Evolutionary conservation across 352 stramenopile species (phyloP), one percentile per base, ranked within the genome.

Genomic region (Discostella stelligera): DNA sequence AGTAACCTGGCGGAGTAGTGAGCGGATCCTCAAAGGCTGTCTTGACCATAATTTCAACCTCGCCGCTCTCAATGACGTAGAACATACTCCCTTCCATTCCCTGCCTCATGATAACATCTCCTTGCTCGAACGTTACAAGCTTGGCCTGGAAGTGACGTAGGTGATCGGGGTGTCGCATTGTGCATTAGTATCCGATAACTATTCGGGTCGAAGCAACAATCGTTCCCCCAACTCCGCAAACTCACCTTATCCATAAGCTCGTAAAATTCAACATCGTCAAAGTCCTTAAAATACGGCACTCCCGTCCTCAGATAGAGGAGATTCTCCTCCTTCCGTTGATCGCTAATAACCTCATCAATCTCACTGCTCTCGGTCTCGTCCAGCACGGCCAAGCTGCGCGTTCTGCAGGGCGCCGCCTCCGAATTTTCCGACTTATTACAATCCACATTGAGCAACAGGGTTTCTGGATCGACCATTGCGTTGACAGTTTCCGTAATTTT

Each of bases 21-120:
- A 91, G 71, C 20, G 88, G 88, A 88, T 94, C 88, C 70, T 90
- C 85, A 60, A 88, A 90, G 16, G 82, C 86, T 3, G 81, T 86
- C 50, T 83, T 79, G 60, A 89, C 82, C 77, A 82, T 87, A 50
- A 92, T 88, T 81, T 92, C 85, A 1, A 94, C 88, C 65, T 91
- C 79, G 49, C 88, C 88, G 30, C 73, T 78, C 62, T 85, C 74
- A 32, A 94, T 89, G 9, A 92, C 79, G 54, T 94, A 94, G 62
- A 94, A 94, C 54, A 82, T 85, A 39, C 56, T 58, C 10, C 88
- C 88, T 13, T 74, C 63, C 69, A 88, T 88, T 27, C 88, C 88
- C 66, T 94, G 78, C 63, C 74, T 82, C 81, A 94, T 89, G 66
- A 94, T 89, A 7, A 93, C 65, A 27, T 82, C 74, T 20, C 87